Base-by-base conservation (phyloP, 2,329 filamentous ascomycete species). In the Fusarium sp. region DNA sequence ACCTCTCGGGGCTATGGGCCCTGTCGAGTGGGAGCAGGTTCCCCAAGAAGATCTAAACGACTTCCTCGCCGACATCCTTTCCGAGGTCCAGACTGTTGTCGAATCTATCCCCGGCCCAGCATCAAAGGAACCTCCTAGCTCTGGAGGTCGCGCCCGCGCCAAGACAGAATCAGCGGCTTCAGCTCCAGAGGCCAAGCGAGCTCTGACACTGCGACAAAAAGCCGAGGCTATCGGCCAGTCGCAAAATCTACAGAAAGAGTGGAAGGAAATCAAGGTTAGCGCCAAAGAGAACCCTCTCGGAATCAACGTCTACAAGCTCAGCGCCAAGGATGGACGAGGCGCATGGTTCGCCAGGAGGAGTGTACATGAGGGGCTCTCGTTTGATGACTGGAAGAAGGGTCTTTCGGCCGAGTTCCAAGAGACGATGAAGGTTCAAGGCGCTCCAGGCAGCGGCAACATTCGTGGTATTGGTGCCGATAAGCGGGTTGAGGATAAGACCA, bases 341-440 rank as follows among this genome's bases (percentile, higher is more conserved):
- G 86, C 92, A 10, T 98, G 95, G 95, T 98, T 98, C 80, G 93
- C 93, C 25, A 84, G 95, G 58, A 85, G 92, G 50, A 97, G 93
- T 77, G 85, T 97, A 21, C 94, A 98, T 75, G 89, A 92, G 72
- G 92, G 91, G 1, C 78, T 97, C 21, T 85, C 89, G 0, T 97
- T 97, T 78, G 86, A 88, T 21, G 90, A 88, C 76, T 97, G 93
- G 90, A 92, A 90, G 82, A 84, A 85, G 53, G 93, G 91, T 5
- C 86, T 98, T 75, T 86, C 92, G 77, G 84, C 85, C 23, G 95
- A 98, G 82, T 96, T 98, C 78, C 84, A 87, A 1, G 92, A 94
- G 80, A 93, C 90, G 18, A 82, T 97, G 78, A 89, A 89, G 74
- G 86, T 90, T 4, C 86, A 92, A 67, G 90, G 89, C 20, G 86